Evolutionary conservation across 345 rosid genomes (phyloP).

Genomic region (Camelina laxa): DNA sequence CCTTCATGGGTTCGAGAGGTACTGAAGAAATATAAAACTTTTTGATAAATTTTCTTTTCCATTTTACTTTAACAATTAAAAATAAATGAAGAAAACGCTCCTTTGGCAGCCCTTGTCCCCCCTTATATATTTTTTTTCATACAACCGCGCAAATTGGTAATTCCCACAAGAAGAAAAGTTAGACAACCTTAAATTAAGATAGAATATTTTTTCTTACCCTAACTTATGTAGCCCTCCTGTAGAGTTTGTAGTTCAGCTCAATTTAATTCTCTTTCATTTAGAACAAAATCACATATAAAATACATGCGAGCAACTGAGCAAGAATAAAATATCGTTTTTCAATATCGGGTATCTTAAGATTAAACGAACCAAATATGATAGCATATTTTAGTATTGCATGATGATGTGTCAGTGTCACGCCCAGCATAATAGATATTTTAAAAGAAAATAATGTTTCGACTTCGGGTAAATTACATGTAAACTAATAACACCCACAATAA

Average conservation of each 20-base stretch:
- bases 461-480: too few species aligned
- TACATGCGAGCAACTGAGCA: not conserved
- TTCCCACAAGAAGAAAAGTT: slow-evolving; percentile 39
- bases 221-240: slow-evolving; percentile 2
- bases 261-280: not conserved
- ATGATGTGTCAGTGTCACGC: too few species aligned
- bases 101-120: slow-evolving; percentile 38
- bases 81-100: slow-evolving; percentile 27
- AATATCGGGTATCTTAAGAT: too few species aligned
- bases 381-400: too few species aligned
- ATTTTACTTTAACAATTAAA: slow-evolving; percentile 21
- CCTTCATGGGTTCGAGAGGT: not conserved
- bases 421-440: too few species aligned
- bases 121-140: not conserved
- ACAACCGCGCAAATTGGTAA: slow-evolving; percentile 18
- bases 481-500: too few species aligned
- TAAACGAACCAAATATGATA: too few species aligned
- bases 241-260: not conserved
- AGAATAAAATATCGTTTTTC: not conserved
- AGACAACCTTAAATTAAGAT: slow-evolving; percentile 37
- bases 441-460: too few species aligned
- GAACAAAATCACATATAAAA: not conserved
- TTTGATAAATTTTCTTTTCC: not conserved
- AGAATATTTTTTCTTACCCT: slow-evolving; percentile 25
- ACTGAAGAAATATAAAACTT: not conserved